Conservation (phyloP, 179 eudicot species). For the Actinidia polygama region DNA sequence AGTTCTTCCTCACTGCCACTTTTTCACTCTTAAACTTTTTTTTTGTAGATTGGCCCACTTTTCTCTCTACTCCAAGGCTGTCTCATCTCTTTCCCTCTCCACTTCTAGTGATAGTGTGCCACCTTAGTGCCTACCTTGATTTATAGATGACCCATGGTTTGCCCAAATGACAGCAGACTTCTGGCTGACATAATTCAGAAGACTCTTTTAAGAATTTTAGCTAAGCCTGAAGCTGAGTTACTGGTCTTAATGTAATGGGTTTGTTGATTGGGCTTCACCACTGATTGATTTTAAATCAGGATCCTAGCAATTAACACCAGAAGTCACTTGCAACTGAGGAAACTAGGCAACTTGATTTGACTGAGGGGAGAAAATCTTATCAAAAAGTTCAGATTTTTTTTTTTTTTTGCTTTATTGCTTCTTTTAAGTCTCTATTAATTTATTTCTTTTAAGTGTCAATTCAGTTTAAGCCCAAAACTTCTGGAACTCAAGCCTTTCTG, state of each 20-base stretch:
- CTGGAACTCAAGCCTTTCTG: background rate
- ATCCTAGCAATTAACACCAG: background rate
- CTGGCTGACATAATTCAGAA: background rate
- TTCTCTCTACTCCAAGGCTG: too few relatives aligned
- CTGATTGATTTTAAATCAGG: background rate
- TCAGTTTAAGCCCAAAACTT: constrained; percentile 7
- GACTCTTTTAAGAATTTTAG: background rate
- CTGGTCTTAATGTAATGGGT: background rate
- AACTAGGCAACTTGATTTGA: background rate
- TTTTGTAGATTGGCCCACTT: too few relatives aligned
- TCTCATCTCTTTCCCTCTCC: too few relatives aligned
- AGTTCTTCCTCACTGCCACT: too few relatives aligned
- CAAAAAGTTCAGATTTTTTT: too few relatives aligned
- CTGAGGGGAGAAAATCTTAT: background rate
- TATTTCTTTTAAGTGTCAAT: too few relatives aligned
- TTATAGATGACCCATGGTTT: background rate
- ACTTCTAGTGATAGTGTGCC: too few relatives aligned
- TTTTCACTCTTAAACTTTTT: too few relatives aligned
- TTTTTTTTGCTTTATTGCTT: background rate
- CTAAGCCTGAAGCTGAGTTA: too few relatives aligned
- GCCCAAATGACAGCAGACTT: background rate
- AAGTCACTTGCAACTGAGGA: background rate
- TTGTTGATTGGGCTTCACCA: background rate
- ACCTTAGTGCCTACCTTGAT: background rate
- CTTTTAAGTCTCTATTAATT: background rate